Base-by-base conservation (phyloP, 2,329 filamentous ascomycete genomes). In the Penicillium glabrum region DNA sequence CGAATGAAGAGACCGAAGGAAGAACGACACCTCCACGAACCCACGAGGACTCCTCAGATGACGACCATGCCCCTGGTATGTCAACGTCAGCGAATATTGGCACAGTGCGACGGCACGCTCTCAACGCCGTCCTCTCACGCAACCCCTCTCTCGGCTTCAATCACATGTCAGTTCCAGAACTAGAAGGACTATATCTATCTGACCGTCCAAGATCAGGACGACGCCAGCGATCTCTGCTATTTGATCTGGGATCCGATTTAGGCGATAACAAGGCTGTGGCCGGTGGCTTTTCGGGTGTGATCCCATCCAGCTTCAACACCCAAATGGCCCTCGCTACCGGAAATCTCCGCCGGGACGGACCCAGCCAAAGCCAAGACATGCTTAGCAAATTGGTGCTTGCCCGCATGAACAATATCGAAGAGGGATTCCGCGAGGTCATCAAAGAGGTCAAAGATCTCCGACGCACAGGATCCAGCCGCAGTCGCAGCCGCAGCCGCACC, bases 371-470 rank as follows among this genome's bases (percentile, higher is more conserved):
- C 72, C 88, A 90, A 68, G 84, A 89, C 41, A 89, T 93, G 83
- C 87, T 89, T 69, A 84, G 88, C 64, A 85, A 91, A 54, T 82
- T 96, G 46, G 89, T 97, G 75, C 79, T 97, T 46, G 91, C 91
- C 9, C 82, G 91, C 33, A 97, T 97, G 91, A 95, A 95, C 72
- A 93, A 89, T 8, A 81, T 98, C 2, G 93, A 98, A 72, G 91
- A 96, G 74, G 89, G 92, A 14, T 93, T 98, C 72, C 84, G 89
- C 2, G 91, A 96, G 58, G 88, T 96, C n/a, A 84, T 92, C 55
- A 86, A 85, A 60, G 91, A 95, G 72, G 88, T 96, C 72, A 86
- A 89, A 60, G 85, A 86, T 51, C 64, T 77, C 23, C 61, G 76
- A 84, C 71, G 84, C 79, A 74, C 74, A 72, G 61, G 72, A 26